These are phyloP conservation scores for Termitomyces sp. DNA, from an alignment of 768 basidiomycete species.

Conservation along the genomic window DNA sequence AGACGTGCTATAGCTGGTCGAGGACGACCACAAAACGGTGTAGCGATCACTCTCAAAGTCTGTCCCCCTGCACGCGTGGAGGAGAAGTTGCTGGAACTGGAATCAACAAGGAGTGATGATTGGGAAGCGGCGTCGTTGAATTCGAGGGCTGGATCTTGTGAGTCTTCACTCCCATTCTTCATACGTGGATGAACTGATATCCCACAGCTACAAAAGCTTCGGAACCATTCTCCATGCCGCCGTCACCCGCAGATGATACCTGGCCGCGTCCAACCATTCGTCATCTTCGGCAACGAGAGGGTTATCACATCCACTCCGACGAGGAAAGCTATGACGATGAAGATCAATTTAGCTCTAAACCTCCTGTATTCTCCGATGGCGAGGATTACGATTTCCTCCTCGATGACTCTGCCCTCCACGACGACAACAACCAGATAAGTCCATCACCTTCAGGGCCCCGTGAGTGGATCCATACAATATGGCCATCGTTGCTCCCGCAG, in stretches of 20 bases:
- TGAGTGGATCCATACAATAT: conserved; percentile 1
- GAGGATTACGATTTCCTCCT: conserved; percentile 9
- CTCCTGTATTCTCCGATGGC: conserved; percentile 17
- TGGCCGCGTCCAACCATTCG: conserved; percentile 9
- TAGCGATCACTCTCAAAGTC: conserved; percentile 22
- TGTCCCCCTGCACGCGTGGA: conserved; percentile 13
- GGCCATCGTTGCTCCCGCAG: conserved; percentile 24
- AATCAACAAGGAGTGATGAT: neutral
- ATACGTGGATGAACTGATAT: neutral
- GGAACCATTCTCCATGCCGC: conserved; percentile 10
- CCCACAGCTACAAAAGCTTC: conserved; percentile 12
- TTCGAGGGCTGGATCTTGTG: conserved; percentile 10
- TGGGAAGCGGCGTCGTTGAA: conserved; percentile 4
- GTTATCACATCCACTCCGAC: conserved; percentile 40
- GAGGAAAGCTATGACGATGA: conserved; percentile 26
- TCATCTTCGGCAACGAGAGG: conserved; percentile 26
- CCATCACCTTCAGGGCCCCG: neutral
- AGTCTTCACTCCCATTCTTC: neutral
- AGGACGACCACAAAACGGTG: conserved; percentile 40
- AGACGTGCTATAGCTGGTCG: conserved; percentile 25
- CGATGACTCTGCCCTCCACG: conserved; percentile 1
- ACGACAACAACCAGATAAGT: neutral
- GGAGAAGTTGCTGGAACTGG: neutral
- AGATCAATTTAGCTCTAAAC: conserved; percentile 19
- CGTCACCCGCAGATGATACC: conserved; percentile 10